A percentile compares a stretch with the other conserved stretches of the same genome.
These are phyloP conservation scores for Mycena albidolilacea DNA, from an alignment of 768 basidiomycete genomes.

Conservation along the genomic window DNA sequence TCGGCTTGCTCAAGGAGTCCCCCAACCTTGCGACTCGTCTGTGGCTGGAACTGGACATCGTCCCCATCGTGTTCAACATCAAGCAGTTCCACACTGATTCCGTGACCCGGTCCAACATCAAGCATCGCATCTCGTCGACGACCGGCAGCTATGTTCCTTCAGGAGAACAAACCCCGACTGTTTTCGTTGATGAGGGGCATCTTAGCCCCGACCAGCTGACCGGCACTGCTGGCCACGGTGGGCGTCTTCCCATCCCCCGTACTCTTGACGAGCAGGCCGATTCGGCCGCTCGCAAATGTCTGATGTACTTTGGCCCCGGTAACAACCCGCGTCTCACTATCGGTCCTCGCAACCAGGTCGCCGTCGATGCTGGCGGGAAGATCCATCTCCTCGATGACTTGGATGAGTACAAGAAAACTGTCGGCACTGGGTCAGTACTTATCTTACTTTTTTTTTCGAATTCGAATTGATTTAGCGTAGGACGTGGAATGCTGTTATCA, in stretches of 20 bases:
- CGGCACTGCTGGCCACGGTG: slow-evolving; percentile 62
- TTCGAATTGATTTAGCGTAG: slow-evolving; percentile 46
- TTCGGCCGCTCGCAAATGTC: slow-evolving; percentile 86
- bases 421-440: slow-evolving; percentile 66
- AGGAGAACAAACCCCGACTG: slow-evolving; percentile 82
- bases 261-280: slow-evolving; percentile 90
- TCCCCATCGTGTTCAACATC: slow-evolving; percentile 90
- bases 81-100: slow-evolving; percentile 88
- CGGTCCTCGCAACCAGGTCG: slow-evolving; percentile 88
- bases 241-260: slow-evolving; percentile 79
- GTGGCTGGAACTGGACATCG: slow-evolving; percentile 88
- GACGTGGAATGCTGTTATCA: slow-evolving; percentile 87
- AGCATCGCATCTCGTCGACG: slow-evolving; percentile 86
- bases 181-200: slow-evolving; percentile 74
- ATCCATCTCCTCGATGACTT: slow-evolving; percentile 90
- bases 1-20: slow-evolving; percentile 78
- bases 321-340: slow-evolving; percentile 90
- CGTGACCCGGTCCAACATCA: slow-evolving; percentile 82
- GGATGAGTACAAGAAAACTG: slow-evolving; percentile 81
- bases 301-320: slow-evolving; percentile 86
- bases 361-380: slow-evolving; percentile 89
- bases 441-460: background rate
- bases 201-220: slow-evolving; percentile 55
- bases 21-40: slow-evolving; percentile 90
- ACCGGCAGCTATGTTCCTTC: slow-evolving; percentile 85